Percentiles rank a stretch among this genome's conserved stretches.
These are phyloP conservation scores for Moesziomyces parantarcticus DNA, from an alignment of 1,284 basidiomycete genomes.

Conservation along the genomic window DNA sequence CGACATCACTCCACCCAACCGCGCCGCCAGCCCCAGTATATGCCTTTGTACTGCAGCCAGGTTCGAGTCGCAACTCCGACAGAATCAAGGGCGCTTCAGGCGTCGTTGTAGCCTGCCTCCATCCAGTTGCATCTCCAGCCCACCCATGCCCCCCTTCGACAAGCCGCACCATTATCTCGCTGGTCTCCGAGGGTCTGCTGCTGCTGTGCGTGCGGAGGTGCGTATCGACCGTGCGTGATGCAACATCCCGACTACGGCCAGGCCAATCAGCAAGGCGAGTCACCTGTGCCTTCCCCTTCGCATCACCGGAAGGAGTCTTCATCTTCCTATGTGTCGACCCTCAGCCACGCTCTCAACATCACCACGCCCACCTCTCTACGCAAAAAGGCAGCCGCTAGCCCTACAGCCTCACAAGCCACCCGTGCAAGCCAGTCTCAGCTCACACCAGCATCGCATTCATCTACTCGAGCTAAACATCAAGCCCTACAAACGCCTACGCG, in stretches of 20 bases:
- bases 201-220: neutral
- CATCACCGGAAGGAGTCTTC: neutral
- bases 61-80: too few species aligned
- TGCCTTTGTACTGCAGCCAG: too few species aligned
- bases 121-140: too few species aligned
- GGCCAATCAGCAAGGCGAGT: neutral
- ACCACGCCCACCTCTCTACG: conserved; percentile 10
- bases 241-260: conserved; percentile 4
- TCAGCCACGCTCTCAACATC: conserved; percentile 38
- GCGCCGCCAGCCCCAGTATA: too few species aligned
- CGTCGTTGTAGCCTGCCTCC: too few species aligned
- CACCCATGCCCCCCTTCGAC: too few species aligned
- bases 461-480: conserved; percentile 1
- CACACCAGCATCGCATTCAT: neutral
- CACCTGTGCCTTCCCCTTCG: neutral
- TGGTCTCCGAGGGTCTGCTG: neutral
- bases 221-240: conserved; percentile 7
- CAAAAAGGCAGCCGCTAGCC: neutral
- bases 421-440: neutral
- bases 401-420: neutral
- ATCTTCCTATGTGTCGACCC: conserved; percentile 26
- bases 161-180: neutral
- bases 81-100: too few species aligned
- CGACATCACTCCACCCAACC: too few species aligned
- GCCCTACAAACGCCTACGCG: conserved; percentile 5